Conservation (phyloP, 768 basidiomycete genomes). For the Dictyophora rubrovolvata region DNA sequence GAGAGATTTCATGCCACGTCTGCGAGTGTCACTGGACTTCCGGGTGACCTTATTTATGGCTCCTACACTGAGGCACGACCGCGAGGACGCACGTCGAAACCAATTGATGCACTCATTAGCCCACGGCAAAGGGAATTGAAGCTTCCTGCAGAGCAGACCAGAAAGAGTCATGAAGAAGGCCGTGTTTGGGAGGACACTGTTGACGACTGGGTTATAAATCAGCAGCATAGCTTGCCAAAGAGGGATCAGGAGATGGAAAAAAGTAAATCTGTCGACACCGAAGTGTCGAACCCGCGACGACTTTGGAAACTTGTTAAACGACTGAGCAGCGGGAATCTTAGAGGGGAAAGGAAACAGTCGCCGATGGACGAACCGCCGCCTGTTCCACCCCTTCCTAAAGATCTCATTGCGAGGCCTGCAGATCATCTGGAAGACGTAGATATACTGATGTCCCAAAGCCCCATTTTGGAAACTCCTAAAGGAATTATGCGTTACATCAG, state of each 20-base stretch:
- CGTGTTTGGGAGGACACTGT: constrained; percentile 7
- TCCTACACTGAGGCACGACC: not conserved
- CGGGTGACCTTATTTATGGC: not conserved
- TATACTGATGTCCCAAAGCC: constrained; percentile 11
- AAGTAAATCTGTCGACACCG: not conserved
- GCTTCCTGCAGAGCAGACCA: not conserved
- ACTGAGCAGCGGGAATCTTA: constrained; percentile 52
- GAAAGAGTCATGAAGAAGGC: not conserved
- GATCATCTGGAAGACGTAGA: constrained; percentile 13
- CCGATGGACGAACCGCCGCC: constrained; percentile 36
- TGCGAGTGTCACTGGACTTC: not conserved
- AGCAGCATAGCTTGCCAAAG: not conserved
- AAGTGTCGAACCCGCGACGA: constrained; percentile 2
- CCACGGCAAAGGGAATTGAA: not conserved
- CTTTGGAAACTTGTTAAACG: constrained; percentile 65
- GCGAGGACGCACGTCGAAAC: not conserved
- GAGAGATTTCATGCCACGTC: not conserved
- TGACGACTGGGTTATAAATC: not conserved
- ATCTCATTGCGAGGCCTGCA: constrained; percentile 17
- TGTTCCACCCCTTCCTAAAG: constrained; percentile 49
- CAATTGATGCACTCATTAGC: not conserved
- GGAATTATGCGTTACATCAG: not conserved
- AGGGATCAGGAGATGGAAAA: not conserved
- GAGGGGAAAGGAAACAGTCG: constrained; percentile 37
- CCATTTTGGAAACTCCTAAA: not conserved